Percentiles rank a stretch among this genome's conserved stretches.
These are phyloP conservation scores for Starmerella apis DNA, from an alignment of 805 yeast genomes.

Conservation along the genomic window DNA sequence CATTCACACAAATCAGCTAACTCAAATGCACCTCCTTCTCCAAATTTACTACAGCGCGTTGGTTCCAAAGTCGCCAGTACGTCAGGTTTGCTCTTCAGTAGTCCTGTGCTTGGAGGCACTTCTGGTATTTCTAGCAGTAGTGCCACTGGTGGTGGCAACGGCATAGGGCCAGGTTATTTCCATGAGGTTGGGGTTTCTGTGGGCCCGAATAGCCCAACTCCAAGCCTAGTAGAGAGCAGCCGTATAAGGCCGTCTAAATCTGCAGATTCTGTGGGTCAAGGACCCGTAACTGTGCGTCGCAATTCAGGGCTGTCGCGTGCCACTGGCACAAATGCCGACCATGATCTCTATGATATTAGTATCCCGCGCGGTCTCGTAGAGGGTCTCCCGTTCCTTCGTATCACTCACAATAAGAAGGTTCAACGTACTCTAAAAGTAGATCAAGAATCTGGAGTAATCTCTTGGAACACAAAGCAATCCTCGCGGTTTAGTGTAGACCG, in stretches of 20 bases:
- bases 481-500: conserved; percentile 47
- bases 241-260: not conserved
- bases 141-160: not conserved
- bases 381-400: conserved; percentile 55
- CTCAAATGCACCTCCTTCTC: conserved; percentile 4
- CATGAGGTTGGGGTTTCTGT: not conserved
- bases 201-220: not conserved
- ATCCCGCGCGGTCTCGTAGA: conserved; percentile 20
- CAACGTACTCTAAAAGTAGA: conserved; percentile 50
- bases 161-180: not conserved
- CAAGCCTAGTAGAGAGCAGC: not conserved
- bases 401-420: conserved; percentile 60
- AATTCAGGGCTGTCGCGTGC: conserved; percentile 23
- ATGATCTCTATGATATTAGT: not conserved
- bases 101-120: not conserved
- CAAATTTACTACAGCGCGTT: conserved; percentile 17
- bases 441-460: conserved; percentile 42
- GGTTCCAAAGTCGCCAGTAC: conserved; percentile 15
- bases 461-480: conserved; percentile 45
- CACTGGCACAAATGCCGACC: not conserved
- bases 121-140: not conserved
- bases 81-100: conserved; percentile 8
- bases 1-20: no score
- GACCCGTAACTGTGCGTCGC: conserved; percentile 25
- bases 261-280: conserved; percentile 2